Percentiles rank a stretch among this genome's conserved stretches.
Evolutionary conservation across 2,329 filamentous ascomycete species (phyloP).

Genomic region (Sarocladium oryzae): DNA sequence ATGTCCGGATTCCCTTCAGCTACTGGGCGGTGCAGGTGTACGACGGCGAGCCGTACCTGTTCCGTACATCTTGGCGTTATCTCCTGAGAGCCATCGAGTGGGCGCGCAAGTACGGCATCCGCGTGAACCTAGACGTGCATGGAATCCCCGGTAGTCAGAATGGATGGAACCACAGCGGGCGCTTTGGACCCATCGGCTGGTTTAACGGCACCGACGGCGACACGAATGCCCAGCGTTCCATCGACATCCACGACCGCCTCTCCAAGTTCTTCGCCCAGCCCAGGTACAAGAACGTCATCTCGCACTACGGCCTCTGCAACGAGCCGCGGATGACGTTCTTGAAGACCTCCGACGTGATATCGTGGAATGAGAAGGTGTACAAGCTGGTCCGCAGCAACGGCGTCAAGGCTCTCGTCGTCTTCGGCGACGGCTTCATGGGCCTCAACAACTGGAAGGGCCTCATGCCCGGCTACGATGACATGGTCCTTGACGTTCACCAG

Average conservation of each 20-base stretch:
- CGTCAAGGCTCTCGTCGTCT: conserved; percentile 64
- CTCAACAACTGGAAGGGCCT: conserved; percentile 85
- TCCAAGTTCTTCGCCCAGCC: conserved; percentile 90
- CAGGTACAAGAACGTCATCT: conserved; percentile 85
- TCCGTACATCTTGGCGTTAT: conserved; percentile 86
- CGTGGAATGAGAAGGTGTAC: conserved; percentile 74
- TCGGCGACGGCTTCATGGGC: conserved; percentile 93
- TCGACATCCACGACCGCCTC: conserved; percentile 81
- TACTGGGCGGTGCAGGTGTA: conserved; percentile 93
- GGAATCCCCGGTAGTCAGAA: conserved; percentile 91
- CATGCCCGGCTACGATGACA: conserved; percentile 61
- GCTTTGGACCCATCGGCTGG: conserved; percentile 76
- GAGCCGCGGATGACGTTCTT: conserved; percentile 84
- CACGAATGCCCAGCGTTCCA: conserved; percentile 70
- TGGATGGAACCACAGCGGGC: conserved; percentile 94
- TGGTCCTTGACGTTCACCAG: conserved; percentile 95
- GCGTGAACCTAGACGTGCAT: conserved; percentile 90
- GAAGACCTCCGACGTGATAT: conserved; percentile 57
- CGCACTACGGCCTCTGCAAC: conserved; percentile 91
- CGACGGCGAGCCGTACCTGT: conserved; percentile 79
- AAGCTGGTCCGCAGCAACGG: conserved; percentile 70
- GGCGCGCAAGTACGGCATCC: conserved; percentile 83
- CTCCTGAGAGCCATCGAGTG: conserved; percentile 89
- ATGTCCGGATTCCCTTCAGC: conserved; percentile 90
- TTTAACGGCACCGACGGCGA: conserved; percentile 82